phyloP scores from a whole-genome alignment of 2,329 filamentous ascomycete species.

The Aspergillus awamori region DNA sequence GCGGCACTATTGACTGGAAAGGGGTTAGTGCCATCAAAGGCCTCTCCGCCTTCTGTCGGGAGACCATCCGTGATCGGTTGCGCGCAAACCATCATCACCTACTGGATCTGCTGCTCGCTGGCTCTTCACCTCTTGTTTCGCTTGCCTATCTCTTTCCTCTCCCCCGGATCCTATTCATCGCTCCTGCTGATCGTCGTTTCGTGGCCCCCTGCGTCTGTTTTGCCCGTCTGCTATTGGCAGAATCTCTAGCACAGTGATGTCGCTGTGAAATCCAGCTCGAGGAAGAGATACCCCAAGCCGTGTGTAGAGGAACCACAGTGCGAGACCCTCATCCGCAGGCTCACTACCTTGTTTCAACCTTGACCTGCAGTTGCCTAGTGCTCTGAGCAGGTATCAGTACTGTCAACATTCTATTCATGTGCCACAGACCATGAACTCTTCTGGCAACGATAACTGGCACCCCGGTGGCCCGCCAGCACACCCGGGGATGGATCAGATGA shows the following conservation, averaged over 20 bases:
- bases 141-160: constrained; percentile 2
- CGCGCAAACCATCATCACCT: constrained; percentile 39
- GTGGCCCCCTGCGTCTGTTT: constrained; percentile 3
- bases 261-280: constrained; percentile 30
- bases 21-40: constrained; percentile 35
- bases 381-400: constrained; percentile 2
- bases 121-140: constrained; percentile 13
- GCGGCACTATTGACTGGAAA: constrained; percentile 21
- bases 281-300: constrained; percentile 26
- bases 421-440: constrained; percentile 42
- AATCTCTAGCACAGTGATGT: constrained; percentile 30
- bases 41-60: constrained; percentile 38
- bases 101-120: constrained; percentile 25
- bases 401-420: constrained; percentile 22
- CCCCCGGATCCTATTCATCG: not conserved
- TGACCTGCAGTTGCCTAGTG: not conserved
- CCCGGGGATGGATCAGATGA: constrained; percentile 47
- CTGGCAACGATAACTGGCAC: constrained; percentile 49
- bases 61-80: constrained; percentile 41
- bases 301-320: constrained; percentile 27
- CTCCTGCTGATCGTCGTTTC: constrained; percentile 2
- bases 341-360: constrained; percentile 6
- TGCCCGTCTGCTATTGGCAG: constrained; percentile 15
- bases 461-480: constrained; percentile 45
- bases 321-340: constrained; percentile 15